Evolutionary conservation across 768 basidiomycete genomes (phyloP).

Genomic region (Chalciporus pseudorubinellus): DNA sequence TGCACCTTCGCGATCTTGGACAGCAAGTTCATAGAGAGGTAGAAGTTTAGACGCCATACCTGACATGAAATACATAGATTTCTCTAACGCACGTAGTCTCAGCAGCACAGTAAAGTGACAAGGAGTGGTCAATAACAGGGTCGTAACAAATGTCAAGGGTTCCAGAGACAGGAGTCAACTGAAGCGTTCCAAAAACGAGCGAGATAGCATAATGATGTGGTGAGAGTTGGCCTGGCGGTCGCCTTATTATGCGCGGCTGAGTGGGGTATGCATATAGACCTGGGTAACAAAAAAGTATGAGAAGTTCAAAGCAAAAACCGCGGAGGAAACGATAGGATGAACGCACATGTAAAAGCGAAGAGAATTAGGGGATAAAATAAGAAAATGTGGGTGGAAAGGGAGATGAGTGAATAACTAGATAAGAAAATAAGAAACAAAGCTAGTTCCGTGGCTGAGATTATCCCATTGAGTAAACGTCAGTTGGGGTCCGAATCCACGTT

Average conservation of each 20-base stretch:
- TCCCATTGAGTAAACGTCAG: slow-evolving; percentile 19
- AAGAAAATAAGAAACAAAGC: slow-evolving; percentile 28
- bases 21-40: too few species aligned
- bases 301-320: slow-evolving; percentile 11
- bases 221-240: slow-evolving; percentile 11
- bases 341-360: slow-evolving; percentile 18
- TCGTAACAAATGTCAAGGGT: slow-evolving; percentile 19
- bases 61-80: slow-evolving; percentile 18
- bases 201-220: slow-evolving; percentile 27
- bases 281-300: slow-evolving; percentile 22
- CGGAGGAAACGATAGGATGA: slow-evolving; percentile 18
- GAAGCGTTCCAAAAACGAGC: slow-evolving; percentile 22
- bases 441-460: slow-evolving; percentile 18
- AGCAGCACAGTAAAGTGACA: slow-evolving; percentile 14
- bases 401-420: slow-evolving; percentile 29
- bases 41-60: neutral
- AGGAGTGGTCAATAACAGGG: slow-evolving; percentile 20
- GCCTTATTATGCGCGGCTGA: slow-evolving; percentile 19
- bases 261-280: slow-evolving; percentile 24
- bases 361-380: slow-evolving; percentile 26
- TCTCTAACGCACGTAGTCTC: slow-evolving; percentile 8
- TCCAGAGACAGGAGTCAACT: slow-evolving; percentile 11
- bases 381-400: slow-evolving; percentile 15
- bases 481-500: slow-evolving; percentile 15
- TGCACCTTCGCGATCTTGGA: too few species aligned